A percentile compares a stretch with the other conserved stretches of the same genome.
Conservation (phyloP, 257 asterid genomes). For the Salvia hispanica region DNA sequence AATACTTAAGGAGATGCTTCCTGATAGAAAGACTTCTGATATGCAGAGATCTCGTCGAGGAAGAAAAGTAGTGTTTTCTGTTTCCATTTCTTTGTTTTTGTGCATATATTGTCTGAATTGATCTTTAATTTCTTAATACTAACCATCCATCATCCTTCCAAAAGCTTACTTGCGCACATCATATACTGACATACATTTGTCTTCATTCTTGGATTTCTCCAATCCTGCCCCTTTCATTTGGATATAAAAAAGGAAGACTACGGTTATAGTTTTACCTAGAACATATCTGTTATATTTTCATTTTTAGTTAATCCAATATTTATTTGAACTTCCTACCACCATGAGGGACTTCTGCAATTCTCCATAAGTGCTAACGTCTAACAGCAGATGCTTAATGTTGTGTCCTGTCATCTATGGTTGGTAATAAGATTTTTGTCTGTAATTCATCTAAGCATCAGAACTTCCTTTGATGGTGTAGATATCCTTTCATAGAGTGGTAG, state of each 20-base stretch:
- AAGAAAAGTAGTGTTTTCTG: conserved; percentile 59
- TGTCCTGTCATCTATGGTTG: too few species aligned
- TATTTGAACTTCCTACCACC: too few species aligned
- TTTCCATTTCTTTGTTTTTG: conserved; percentile 17
- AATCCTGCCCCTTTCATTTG: too few species aligned
- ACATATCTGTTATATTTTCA: too few species aligned
- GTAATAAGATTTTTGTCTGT: too few species aligned
- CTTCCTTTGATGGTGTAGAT: neutral
- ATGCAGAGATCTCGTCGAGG: conserved; percentile 57
- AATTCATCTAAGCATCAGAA: too few species aligned
- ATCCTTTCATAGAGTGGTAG: neutral
- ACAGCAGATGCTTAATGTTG: too few species aligned
- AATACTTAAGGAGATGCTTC: conserved; percentile 71
- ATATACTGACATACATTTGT: neutral
- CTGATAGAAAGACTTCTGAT: conserved; percentile 51
- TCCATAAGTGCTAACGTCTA: too few species aligned
- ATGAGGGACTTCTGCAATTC: too few species aligned
- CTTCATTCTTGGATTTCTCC: neutral
- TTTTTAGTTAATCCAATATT: too few species aligned
- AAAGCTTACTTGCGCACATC: neutral
- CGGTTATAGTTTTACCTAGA: too few species aligned
- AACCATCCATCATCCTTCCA: neutral
- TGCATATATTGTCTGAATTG: conserved; percentile 2
- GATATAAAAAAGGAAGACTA: too few species aligned
- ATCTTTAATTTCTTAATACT: neutral